Evolutionary conservation across 75 land plant species (phyloP).

Genomic region (Selaginella moellendorffii): DNA sequence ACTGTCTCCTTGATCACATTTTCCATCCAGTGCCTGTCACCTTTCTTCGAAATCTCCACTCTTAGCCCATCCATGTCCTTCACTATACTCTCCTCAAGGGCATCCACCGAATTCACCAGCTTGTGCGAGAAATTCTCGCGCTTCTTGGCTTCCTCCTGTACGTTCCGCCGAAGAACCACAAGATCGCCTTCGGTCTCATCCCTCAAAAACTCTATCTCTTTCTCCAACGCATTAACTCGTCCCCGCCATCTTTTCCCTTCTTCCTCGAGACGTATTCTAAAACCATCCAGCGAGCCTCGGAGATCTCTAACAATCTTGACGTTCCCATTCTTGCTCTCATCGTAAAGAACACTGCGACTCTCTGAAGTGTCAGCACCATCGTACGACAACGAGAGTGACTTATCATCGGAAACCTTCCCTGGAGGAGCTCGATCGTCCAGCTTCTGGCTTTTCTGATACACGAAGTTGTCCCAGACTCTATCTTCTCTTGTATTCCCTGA

Average conservation of each 20-base stretch:
- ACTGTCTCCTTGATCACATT: background rate
- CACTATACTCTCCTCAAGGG: background rate
- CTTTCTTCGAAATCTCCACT: conserved; percentile 3
- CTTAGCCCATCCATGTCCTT: conserved; percentile 9
- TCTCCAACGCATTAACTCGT: conserved; percentile 22
- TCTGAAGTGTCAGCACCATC: background rate
- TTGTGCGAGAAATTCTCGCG: conserved; percentile 10
- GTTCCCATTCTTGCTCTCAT: conserved; percentile 17
- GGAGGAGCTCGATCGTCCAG: too few species aligned
- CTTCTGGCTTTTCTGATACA: background rate
- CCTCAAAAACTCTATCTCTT: conserved; percentile 19
- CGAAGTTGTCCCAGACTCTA: background rate
- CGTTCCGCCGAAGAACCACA: conserved; percentile 13
- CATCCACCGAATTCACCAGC: background rate
- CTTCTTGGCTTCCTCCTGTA: conserved; percentile 16
- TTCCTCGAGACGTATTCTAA: conserved; percentile 25
- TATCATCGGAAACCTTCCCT: background rate
- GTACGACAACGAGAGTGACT: background rate
- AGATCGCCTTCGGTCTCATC: conserved; percentile 27
- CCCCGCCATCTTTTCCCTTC: conserved; percentile 27
- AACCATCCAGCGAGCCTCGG: conserved; percentile 23
- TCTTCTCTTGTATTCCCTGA: background rate
- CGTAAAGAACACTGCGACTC: background rate
- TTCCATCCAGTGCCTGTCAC: conserved; percentile 1
- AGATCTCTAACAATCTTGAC: conserved; percentile 25